These are phyloP conservation scores for Exophiala xenobiotica DNA, from an alignment of 2,329 filamentous ascomycete species.

Conservation along the genomic window DNA sequence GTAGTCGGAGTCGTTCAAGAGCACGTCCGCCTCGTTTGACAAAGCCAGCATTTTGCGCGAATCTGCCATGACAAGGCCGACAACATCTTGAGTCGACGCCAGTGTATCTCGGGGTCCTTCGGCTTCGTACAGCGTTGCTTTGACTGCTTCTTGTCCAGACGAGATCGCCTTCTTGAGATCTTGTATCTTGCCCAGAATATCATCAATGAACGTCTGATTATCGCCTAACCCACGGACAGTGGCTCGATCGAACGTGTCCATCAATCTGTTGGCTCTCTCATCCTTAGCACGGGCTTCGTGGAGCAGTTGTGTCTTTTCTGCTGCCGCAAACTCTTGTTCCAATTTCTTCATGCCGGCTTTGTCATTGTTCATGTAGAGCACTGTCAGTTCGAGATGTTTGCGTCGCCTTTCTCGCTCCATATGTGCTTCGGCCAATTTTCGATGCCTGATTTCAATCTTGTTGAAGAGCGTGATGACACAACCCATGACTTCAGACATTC, in stretches of 20 bases:
- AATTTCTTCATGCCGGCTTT: conserved; percentile 51
- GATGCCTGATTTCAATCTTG: conserved; percentile 51
- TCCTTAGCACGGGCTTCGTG: conserved; percentile 52
- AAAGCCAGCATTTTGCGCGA: conserved; percentile 48
- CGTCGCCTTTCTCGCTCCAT: conserved; percentile 55
- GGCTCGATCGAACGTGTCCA: conserved; percentile 51
- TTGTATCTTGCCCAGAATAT: conserved; percentile 45
- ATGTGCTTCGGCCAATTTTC: conserved; percentile 50
- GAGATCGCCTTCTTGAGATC: conserved; percentile 32
- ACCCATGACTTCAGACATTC: conserved; percentile 44
- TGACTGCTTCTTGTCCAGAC: conserved; percentile 37
- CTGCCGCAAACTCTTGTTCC: conserved; percentile 49
- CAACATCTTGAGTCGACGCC: conserved; percentile 38
- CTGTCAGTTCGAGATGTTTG: conserved; percentile 54
- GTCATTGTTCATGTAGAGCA: conserved; percentile 47
- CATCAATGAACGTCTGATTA: conserved; percentile 53
- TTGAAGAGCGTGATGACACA: conserved; percentile 47
- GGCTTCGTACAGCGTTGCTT: conserved; percentile 31
- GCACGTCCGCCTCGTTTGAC: conserved; percentile 50
- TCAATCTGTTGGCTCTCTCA: conserved; percentile 50
- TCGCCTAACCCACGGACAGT: conserved; percentile 51
- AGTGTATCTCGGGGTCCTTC: conserved; percentile 33
- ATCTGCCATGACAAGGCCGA: conserved; percentile 43
- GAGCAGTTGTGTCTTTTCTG: conserved; percentile 52
- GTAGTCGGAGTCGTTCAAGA: conserved; percentile 53